phyloP scores from a whole-genome alignment of 768 basidiomycete species.

The Cubamyces lactineus region DNA sequence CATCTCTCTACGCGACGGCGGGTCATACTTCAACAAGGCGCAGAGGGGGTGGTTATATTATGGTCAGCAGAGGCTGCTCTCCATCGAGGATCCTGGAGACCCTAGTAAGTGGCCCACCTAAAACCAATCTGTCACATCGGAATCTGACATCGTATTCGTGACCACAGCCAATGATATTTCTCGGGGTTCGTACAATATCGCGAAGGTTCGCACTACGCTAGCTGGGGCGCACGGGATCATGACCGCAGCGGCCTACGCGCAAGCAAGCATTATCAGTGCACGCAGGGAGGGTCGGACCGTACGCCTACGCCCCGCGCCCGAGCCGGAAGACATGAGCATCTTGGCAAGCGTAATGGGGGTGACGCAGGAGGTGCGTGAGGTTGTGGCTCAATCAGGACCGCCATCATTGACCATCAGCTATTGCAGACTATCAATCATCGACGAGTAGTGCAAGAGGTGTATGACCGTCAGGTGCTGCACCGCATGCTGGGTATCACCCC shows the following conservation, averaged over 20 bases:
- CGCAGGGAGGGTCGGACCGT: slow-evolving; percentile 54
- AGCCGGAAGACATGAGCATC: slow-evolving; percentile 74
- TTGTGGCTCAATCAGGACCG: slow-evolving; percentile 1
- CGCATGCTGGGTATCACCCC: slow-evolving; percentile 52
- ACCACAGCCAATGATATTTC: slow-evolving; percentile 89
- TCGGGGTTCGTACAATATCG: slow-evolving; percentile 81
- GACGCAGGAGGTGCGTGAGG: slow-evolving; percentile 72
- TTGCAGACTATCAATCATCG: slow-evolving; percentile 75
- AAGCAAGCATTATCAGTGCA: slow-evolving; percentile 63
- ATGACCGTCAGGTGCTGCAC: slow-evolving; percentile 62
- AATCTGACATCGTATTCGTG: not conserved
- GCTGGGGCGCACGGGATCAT: slow-evolving; percentile 82
- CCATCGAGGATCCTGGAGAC: slow-evolving; percentile 95
- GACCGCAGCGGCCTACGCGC: slow-evolving; percentile 69
- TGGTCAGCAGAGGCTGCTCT: slow-evolving; percentile 59
- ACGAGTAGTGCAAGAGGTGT: slow-evolving; percentile 67
- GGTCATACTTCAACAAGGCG: slow-evolving; percentile 85
- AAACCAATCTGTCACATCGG: not conserved
- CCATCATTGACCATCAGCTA: slow-evolving; percentile 16
- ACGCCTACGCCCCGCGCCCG: slow-evolving; percentile 46
- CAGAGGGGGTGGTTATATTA: slow-evolving; percentile 81
- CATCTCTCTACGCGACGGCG: slow-evolving; percentile 85
- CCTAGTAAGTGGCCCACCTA: slow-evolving; percentile 56
- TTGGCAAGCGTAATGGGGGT: slow-evolving; percentile 80
- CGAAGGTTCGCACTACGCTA: slow-evolving; percentile 79